Percentiles rank a stretch among this genome's conserved stretches.
Evolutionary conservation across 345 rosid species (phyloP).

Genomic region (Acer yangbiense): DNA sequence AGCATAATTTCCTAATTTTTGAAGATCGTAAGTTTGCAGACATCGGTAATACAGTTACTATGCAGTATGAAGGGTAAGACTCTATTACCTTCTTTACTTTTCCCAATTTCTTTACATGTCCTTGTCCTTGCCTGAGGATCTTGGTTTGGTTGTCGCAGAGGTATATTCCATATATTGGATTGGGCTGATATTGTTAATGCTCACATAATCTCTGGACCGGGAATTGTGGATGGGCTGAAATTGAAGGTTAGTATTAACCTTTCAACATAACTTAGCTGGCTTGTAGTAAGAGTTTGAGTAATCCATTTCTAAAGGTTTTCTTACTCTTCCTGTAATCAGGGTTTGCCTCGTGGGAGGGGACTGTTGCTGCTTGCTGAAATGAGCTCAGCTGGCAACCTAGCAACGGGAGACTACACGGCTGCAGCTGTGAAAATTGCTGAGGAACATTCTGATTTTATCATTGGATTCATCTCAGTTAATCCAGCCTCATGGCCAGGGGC

Average conservation of each 20-base stretch:
- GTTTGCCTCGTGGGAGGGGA: conserved; percentile 91
- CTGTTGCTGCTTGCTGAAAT: conserved; percentile 90
- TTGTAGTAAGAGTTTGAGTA: not conserved
- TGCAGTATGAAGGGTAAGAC: conserved; percentile 85
- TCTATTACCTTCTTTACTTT: not conserved
- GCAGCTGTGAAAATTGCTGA: conserved; percentile 92
- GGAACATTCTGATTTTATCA: conserved; percentile 90
- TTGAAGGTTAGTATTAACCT: conserved; percentile 57
- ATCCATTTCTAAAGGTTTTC: conserved; percentile 15
- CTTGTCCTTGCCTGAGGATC: conserved; percentile 8
- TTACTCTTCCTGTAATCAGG: conserved; percentile 44
- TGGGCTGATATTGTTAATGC: conserved; percentile 97
- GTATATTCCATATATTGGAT: conserved; percentile 76
- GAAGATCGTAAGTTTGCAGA: conserved; percentile 99
- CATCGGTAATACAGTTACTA: conserved; percentile 97
- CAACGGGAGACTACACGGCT: conserved; percentile 92
- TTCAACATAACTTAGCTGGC: not conserved
- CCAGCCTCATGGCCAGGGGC: conserved; percentile 94
- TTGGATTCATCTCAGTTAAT: conserved; percentile 96
- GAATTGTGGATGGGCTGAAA: conserved; percentile 91
- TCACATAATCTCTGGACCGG: conserved; percentile 93
- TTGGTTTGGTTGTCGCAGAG: conserved; percentile 45
- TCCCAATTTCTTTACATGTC: not conserved
- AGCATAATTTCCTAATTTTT: conserved; percentile 80
- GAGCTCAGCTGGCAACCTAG: conserved; percentile 99